Percentiles rank a stretch among this genome's conserved stretches.
Conservation (phyloP, 306 rosid genomes). For the Echinosophora koreensis region DNA sequence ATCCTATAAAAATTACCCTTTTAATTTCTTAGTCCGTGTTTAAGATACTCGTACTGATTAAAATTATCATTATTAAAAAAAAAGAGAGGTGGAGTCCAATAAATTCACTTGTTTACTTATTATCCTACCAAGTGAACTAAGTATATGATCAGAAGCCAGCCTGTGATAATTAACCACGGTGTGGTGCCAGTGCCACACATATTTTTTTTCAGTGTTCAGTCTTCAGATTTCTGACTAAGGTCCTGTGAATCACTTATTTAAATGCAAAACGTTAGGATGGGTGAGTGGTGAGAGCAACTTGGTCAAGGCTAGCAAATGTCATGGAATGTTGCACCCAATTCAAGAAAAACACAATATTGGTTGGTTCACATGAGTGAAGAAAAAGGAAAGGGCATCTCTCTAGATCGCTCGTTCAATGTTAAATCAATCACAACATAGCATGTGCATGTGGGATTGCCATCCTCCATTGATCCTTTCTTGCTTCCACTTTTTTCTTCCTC, state of each 20-base stretch:
- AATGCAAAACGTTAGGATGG: background rate
- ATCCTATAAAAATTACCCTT: too few species aligned
- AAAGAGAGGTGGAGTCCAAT: background rate
- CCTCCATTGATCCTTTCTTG: constrained; percentile 15
- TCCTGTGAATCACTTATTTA: background rate
- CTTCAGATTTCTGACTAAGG: background rate
- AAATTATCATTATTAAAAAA: background rate
- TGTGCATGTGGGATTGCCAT: constrained; percentile 52
- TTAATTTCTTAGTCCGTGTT: too few species aligned
- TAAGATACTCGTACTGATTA: too few species aligned
- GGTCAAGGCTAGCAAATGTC: background rate
- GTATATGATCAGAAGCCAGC: background rate
- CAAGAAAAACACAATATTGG: constrained; percentile 17
- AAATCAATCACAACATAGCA: constrained; percentile 51
- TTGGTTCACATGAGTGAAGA: constrained; percentile 25
- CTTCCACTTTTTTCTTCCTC: constrained; percentile 44
- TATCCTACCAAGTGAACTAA: background rate
- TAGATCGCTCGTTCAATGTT: constrained; percentile 1
- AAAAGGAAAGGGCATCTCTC: background rate
- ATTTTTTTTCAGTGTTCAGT: background rate
- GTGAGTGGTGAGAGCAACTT: background rate
- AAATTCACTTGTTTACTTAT: background rate
- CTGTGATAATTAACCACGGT: constrained; percentile 7
- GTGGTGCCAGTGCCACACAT: background rate
- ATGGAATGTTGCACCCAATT: constrained; percentile 22